Percentiles rank a stretch among this genome's conserved stretches.
These are phyloP conservation scores for Alectoria sarmentosa DNA, from an alignment of 495 filamentous ascomycete species.

Conservation along the genomic window DNA sequence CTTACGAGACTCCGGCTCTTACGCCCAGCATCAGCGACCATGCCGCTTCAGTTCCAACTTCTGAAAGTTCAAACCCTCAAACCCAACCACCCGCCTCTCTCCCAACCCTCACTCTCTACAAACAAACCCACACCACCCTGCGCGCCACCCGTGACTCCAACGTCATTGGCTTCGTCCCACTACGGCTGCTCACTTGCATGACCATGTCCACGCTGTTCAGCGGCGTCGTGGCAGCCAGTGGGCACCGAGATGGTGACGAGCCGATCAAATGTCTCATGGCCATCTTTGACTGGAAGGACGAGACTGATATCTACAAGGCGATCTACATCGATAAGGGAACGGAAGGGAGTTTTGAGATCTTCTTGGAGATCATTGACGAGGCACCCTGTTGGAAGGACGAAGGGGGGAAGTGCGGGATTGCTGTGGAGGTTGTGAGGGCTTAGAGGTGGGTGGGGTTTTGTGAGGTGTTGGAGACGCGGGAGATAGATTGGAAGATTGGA, in stretches of 20 bases:
- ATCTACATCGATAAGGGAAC: not conserved
- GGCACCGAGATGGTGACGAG: not conserved
- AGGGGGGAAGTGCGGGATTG: slow-evolving; percentile 9
- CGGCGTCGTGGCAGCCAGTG: not conserved
- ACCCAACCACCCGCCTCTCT: not conserved
- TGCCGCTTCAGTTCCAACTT: no score
- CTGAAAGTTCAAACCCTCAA: no score
- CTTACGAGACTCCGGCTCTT: not conserved
- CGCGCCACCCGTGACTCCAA: not conserved
- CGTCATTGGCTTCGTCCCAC: not conserved
- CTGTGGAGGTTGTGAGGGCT: not conserved
- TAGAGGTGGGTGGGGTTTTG: not conserved
- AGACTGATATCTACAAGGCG: not conserved
- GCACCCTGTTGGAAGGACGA: slow-evolving; percentile 7
- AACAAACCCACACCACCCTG: not conserved
- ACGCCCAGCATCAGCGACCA: not conserved
- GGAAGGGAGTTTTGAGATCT: not conserved
- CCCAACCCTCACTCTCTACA: not conserved
- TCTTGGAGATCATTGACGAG: slow-evolving; percentile 9
- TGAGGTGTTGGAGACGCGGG: not conserved
- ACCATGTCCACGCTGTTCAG: slow-evolving; percentile 2
- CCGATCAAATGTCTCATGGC: slow-evolving; percentile 1
- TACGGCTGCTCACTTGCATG: not conserved
- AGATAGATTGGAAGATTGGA: not conserved
- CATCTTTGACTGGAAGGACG: slow-evolving; percentile 1